Conservation (phyloP, 164 flowering plant genomes). For the Vitis rupestris region DNA sequence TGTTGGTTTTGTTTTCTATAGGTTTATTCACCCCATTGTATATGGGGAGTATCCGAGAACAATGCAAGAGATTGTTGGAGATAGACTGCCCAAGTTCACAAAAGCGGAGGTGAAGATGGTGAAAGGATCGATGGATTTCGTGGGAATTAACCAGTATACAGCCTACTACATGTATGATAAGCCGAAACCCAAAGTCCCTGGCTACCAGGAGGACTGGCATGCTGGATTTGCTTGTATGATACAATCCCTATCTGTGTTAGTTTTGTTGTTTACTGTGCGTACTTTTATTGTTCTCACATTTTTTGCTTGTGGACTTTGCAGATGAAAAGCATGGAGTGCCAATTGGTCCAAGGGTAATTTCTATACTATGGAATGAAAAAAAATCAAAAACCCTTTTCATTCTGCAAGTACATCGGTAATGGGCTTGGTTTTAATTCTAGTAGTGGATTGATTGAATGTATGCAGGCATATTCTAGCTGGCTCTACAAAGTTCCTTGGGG, state of each 20-base stretch:
- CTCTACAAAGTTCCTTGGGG: slow-evolving; percentile 79
- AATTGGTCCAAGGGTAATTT: slow-evolving; percentile 48
- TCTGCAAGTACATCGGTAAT: no score
- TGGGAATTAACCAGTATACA: slow-evolving; percentile 72
- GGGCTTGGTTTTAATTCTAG: not conserved
- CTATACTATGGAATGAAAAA: not conserved
- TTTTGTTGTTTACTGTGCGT: not conserved
- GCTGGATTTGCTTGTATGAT: slow-evolving; percentile 65
- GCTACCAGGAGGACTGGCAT: slow-evolving; percentile 63
- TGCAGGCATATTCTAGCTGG: slow-evolving; percentile 67
- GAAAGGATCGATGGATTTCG: slow-evolving; percentile 59
- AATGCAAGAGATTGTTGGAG: slow-evolving; percentile 53
- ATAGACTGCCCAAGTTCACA: slow-evolving; percentile 62
- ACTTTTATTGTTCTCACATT: no score
- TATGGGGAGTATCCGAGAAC: slow-evolving; percentile 69
- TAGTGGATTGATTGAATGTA: not conserved
- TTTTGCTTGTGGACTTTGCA: slow-evolving; percentile 15
- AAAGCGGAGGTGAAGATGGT: slow-evolving; percentile 55
- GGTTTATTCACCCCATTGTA: slow-evolving; percentile 72
- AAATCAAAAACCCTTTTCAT: not conserved
- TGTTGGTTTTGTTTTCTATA: slow-evolving; percentile 8
- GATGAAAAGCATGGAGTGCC: slow-evolving; percentile 43
- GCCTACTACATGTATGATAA: slow-evolving; percentile 53
- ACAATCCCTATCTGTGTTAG: not conserved
- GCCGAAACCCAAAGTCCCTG: slow-evolving; percentile 18